phyloP scores from a whole-genome alignment of 1,139 yeast species.

The Sugiyamaella sp. region DNA sequence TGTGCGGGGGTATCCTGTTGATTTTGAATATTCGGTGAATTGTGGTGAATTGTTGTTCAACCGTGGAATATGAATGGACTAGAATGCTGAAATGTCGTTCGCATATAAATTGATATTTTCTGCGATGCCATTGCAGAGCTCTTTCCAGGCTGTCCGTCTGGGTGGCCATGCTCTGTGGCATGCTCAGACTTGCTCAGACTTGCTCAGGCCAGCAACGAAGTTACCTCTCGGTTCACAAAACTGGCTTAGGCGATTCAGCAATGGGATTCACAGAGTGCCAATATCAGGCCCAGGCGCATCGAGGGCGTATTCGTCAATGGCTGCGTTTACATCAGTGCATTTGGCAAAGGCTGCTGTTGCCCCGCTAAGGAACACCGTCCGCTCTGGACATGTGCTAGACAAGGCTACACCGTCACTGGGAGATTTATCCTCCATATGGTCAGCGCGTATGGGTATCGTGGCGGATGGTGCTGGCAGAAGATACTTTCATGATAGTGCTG shows the following conservation, averaged over 20 bases:
- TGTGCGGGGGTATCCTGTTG: no score
- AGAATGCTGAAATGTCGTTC: background rate
- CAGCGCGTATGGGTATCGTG: background rate
- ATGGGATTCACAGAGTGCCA: no score
- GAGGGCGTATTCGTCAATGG: no score
- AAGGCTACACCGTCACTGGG: no score
- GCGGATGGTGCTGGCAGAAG: background rate
- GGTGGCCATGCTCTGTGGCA: background rate
- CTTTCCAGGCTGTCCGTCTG: background rate
- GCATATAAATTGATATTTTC: constrained; percentile 2
- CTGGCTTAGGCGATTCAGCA: no score
- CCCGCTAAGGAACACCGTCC: no score
- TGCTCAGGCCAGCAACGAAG: no score
- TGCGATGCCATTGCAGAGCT: background rate
- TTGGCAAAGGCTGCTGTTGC: no score
- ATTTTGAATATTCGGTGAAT: no score
- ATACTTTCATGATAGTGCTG: background rate
- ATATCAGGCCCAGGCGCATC: no score
- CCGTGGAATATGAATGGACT: background rate
- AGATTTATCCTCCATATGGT: background rate
- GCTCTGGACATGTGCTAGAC: background rate
- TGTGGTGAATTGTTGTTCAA: background rate
- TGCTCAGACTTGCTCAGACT: background rate
- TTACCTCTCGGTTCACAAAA: background rate
- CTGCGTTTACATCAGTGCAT: no score